Base-by-base conservation (phyloP, 78 protist species). In the Dictyostelium citrinum region DNA sequence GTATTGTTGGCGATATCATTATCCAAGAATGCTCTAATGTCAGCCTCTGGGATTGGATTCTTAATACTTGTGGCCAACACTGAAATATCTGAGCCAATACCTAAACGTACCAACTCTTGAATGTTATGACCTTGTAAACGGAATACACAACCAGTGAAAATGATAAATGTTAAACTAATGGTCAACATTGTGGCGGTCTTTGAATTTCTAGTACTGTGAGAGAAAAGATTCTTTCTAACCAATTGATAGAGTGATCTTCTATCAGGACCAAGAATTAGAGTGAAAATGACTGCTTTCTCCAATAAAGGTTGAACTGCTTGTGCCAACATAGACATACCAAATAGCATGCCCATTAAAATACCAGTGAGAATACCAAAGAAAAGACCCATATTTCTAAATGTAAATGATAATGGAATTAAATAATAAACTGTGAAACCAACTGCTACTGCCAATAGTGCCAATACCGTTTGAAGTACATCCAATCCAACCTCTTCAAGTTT, bases 161-260 rank as follows among this genome's bases (percentile, higher is more conserved):
- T 96, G 85, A 98, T 84, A 64, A 91, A 96, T 7, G 98, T 95
- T 31, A 96, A 14, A 35, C 95, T 35, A 6, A 83, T 85, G 8
- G 98, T 97, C 31, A 98, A 95, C 98, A 98, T 97, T 12, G 97
- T 51, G 22, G 96, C 97, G 8, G 99, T 97, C 86, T 97, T 98
- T 49, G 75, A 16, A 41, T 94, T 97, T 24, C 99, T 61, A 39
- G 45, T 5, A 4, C 98, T 77, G 24, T 97, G 98, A 27, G 95
- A 77, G 12, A 91, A 67, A 3, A 97, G 75, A 79, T 97, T 95
- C 91, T 97, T 97, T 46, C 35, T 8, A 27, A 98, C 95, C 68
- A 98, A 71, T 17, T 24, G 39, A 51, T 35, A 51, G 7, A 97
- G 78, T 20, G 75, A 22, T 37, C 60, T 9, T 31, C 96, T 67